A percentile compares a stretch with the other conserved stretches of the same genome.
phyloP scores from a whole-genome alignment of 2,329 filamentous ascomycete genomes.

The Huntiella moniliformis region DNA sequence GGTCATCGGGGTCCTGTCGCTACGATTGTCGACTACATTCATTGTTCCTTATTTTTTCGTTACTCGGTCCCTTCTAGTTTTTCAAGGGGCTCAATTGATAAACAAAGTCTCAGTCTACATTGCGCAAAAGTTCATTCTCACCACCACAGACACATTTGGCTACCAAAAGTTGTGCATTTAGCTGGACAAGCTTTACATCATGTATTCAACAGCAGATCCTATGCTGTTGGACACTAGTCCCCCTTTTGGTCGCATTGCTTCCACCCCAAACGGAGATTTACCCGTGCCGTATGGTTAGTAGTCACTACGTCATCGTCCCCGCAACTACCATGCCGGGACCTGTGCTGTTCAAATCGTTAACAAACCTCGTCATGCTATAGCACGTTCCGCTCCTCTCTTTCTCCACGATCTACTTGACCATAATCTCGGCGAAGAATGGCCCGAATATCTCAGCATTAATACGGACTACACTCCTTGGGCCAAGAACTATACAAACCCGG shows the following conservation, averaged over 20 bases:
- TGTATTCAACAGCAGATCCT: neutral
- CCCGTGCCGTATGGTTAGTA: conserved; percentile 11
- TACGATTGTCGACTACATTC: no score
- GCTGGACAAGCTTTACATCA: neutral
- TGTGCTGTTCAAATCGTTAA: neutral
- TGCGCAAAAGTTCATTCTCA: no score
- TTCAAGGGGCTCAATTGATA: no score
- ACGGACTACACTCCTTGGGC: conserved; percentile 6
- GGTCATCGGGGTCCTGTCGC: no score
- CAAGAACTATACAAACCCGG: conserved; percentile 1
- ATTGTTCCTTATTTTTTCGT: no score
- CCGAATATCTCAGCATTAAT: conserved; percentile 9
- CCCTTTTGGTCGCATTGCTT: conserved; percentile 5
- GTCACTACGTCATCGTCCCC: neutral
- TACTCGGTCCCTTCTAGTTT: no score
- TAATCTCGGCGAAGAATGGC: conserved; percentile 12
- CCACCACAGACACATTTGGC: neutral
- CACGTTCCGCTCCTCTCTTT: conserved; percentile 12
- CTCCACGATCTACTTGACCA: conserved; percentile 13
- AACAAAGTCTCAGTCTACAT: no score
- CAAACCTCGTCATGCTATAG: conserved; percentile 2
- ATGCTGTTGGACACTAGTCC: conserved; percentile 7
- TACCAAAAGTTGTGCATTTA: neutral
- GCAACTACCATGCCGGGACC: neutral
- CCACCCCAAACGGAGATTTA: conserved; percentile 8